Base-by-base conservation (phyloP, 2,329 filamentous ascomycete genomes). In the Calonectria pteridis region DNA sequence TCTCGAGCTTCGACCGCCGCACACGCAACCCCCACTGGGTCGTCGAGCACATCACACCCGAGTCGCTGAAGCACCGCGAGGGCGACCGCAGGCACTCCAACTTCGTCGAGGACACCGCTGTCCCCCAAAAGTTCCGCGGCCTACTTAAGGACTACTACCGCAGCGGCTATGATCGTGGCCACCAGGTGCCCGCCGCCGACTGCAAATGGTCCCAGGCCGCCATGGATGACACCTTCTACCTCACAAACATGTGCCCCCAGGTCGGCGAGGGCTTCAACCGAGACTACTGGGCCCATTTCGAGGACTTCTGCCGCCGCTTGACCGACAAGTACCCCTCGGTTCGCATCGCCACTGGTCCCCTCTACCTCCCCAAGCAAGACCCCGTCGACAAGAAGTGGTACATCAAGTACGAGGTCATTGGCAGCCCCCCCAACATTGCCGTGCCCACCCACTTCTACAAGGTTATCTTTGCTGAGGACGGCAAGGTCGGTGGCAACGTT, bases 371-470 rank as follows among this genome's bases (percentile, higher is more conserved):
- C 13, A 94, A 94, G 84, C 91, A 93, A 73, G 95, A 98, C 77
- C 89, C 92, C 6, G 85, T 86, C 71, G 97, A 98, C 87, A 94
- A 94, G 79, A 98, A 98, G 88, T 99, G 96, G 95, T 93, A 95
- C 78, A 95, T 98, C 72, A 93, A 90, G 74, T 98, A 99, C 87
- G 97, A 99, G 87, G 94, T 99, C 73, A 98, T 99, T 79, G 97
- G 97, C 49, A 94, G 89, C 83, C 97, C 97, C 77, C 96, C 97
- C 10, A 97, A 95, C 81, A 94, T 99, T 69, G 96, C 97, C 31
- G 97, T 99, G 67, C 97, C 97, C 4, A 99, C 97, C 28, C 97
- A 99, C 85, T 99, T 99, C 87, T 99, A 98, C 91, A 99, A 99
- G 88, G 95, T 99, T 82, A 97, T 99, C 79, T 98, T 97, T 81